Evolutionary conservation across 495 filamentous ascomycete species (phyloP).

Genomic region (Patellaria atrata): DNA sequence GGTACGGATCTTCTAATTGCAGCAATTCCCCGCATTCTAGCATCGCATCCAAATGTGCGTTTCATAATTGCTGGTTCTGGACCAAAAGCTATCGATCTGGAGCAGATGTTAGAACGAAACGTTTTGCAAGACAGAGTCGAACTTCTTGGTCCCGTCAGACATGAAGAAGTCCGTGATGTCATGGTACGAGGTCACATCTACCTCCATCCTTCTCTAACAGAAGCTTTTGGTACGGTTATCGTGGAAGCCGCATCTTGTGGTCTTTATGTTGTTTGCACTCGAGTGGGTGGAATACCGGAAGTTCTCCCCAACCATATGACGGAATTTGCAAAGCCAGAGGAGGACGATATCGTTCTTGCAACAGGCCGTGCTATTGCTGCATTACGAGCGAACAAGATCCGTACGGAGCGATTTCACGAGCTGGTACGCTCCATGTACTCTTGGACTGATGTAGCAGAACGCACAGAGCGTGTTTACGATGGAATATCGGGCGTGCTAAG

Average conservation of each 20-base stretch:
- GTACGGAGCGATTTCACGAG: constrained; percentile 88
- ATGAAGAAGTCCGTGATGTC: constrained; percentile 95
- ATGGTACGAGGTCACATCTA: constrained; percentile 97
- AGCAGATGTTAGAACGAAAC: constrained; percentile 93
- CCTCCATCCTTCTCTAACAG: constrained; percentile 84
- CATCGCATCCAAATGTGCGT: constrained; percentile 77
- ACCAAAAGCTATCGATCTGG: constrained; percentile 90
- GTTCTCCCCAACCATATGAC: constrained; percentile 92
- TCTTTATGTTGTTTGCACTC: constrained; percentile 89
- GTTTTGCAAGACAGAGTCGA: constrained; percentile 91
- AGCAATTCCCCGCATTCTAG: constrained; percentile 80
- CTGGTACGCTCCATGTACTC: constrained; percentile 96
- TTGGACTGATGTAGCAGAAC: constrained; percentile 85
- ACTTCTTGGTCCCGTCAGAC: constrained; percentile 77
- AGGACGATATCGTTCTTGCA: constrained; percentile 74
- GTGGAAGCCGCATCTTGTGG: constrained; percentile 94
- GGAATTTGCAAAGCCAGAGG: constrained; percentile 80
- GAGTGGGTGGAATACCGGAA: constrained; percentile 91
- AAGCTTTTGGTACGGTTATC: constrained; percentile 94
- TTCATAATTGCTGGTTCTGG: constrained; percentile 95
- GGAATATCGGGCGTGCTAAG: constrained; percentile 72
- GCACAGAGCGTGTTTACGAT: constrained; percentile 89
- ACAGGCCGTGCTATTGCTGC: constrained; percentile 70
- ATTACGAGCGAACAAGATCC: constrained; percentile 66
- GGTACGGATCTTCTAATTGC: constrained; percentile 91